Conservation (phyloP, 129 eudicot genomes). For the Escallonia rubra region DNA sequence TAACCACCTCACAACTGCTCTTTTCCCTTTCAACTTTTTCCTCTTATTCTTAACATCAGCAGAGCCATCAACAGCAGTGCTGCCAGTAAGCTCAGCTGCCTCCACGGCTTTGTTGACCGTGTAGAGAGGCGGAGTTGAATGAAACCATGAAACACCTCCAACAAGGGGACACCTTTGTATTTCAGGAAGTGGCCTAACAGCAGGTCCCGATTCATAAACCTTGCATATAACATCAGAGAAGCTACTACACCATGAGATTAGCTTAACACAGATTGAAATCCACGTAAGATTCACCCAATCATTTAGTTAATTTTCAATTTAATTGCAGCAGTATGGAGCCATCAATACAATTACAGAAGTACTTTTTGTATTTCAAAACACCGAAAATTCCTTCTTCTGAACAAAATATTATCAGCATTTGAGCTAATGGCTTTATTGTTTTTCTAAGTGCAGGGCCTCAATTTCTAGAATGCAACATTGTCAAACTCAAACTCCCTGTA, state of each 20-base stretch:
- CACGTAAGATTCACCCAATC: neutral
- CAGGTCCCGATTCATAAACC: conserved; percentile 34
- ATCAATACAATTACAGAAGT: neutral
- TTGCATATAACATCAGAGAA: conserved; percentile 43
- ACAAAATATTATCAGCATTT: neutral
- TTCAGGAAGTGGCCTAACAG: conserved; percentile 16
- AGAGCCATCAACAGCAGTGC: conserved; percentile 17
- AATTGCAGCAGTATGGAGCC: too few species aligned
- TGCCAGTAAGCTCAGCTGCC: conserved; percentile 23
- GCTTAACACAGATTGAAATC: conserved; percentile 6
- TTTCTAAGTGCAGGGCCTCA: too few species aligned
- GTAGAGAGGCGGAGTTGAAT: conserved; percentile 34
- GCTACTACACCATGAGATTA: conserved; percentile 51
- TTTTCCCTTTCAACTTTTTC: conserved; percentile 78
- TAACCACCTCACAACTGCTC: conserved; percentile 94
- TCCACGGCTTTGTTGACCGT: conserved; percentile 24
- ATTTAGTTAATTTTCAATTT: neutral
- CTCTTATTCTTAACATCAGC: conserved; percentile 47
- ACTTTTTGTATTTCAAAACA: neutral
- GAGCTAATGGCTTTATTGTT: neutral
- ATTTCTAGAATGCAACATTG: too few species aligned
- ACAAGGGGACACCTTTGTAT: conserved; percentile 14
- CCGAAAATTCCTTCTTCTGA: neutral
- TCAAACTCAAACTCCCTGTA: too few species aligned
- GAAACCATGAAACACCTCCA: conserved; percentile 34